These are phyloP conservation scores for Acanthamoeba triangularis DNA, from an alignment of 208 protist species.

Conservation along the genomic window DNA sequence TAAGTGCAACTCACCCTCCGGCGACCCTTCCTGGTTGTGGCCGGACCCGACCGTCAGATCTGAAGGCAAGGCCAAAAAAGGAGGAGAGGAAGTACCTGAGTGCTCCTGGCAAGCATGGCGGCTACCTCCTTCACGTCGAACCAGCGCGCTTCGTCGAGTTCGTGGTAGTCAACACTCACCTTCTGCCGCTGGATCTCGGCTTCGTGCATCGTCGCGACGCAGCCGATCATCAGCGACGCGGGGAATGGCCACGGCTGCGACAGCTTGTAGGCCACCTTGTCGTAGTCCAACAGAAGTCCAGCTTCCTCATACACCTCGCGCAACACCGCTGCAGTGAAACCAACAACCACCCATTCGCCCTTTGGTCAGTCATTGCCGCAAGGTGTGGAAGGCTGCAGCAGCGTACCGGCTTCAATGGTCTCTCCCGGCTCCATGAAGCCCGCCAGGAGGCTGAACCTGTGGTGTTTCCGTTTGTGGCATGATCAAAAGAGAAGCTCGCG, in stretches of 20 bases:
- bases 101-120: slow-evolving; percentile 28
- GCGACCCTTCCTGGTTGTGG: neutral
- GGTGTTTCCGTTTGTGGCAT: neutral
- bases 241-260: slow-evolving; percentile 53
- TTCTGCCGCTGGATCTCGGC: slow-evolving; percentile 53
- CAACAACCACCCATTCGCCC: no score
- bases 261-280: slow-evolving; percentile 45
- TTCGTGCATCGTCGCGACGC: slow-evolving; percentile 10
- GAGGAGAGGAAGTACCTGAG: neutral
- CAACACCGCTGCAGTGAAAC: neutral
- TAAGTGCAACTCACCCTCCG: neutral
- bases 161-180: slow-evolving; percentile 13
- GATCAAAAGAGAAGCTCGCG: neutral
- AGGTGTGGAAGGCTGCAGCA: neutral
- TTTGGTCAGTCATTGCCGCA: neutral
- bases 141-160: slow-evolving; percentile 43
- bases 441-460: slow-evolving; percentile 8
- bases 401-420: slow-evolving; percentile 37
- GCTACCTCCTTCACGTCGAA: slow-evolving; percentile 40
- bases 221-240: slow-evolving; percentile 27
- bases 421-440: slow-evolving; percentile 45
- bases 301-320: slow-evolving; percentile 38
- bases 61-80: neutral
- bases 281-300: slow-evolving; percentile 19
- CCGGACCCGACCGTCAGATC: neutral